Conservation (phyloP, 305 asterid species). For the Fraxinus velutina region DNA sequence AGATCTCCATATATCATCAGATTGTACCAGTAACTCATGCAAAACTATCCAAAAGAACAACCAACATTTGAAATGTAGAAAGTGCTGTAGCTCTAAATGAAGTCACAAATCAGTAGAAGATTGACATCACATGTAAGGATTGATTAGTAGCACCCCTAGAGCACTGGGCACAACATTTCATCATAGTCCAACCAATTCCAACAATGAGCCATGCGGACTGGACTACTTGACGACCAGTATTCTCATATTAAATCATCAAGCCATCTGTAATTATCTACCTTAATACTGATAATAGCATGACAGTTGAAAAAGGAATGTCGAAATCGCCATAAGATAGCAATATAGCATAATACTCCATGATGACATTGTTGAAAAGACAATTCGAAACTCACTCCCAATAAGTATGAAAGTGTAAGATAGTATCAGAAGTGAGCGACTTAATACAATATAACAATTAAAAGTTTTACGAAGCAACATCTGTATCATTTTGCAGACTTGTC, state of each 20-base stretch:
- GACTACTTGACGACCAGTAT: conserved; percentile 6
- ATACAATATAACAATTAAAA: neutral
- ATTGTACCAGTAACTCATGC: neutral
- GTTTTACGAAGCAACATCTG: neutral
- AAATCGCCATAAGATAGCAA: neutral
- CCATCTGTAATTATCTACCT: neutral
- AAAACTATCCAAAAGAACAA: neutral
- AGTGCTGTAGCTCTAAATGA: neutral
- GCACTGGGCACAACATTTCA: neutral
- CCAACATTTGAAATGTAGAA: neutral
- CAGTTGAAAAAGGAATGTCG: neutral
- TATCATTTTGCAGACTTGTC: neutral
- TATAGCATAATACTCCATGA: neutral
- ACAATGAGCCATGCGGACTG: neutral
- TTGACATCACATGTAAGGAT: neutral
- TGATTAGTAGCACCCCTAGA: neutral
- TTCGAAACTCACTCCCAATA: conserved; percentile 6
- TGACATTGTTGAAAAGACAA: neutral
- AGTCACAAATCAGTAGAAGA: neutral
- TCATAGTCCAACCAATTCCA: conserved; percentile 5
- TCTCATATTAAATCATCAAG: neutral
- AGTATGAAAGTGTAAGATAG: neutral
- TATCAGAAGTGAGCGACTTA: neutral
- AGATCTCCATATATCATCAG: neutral
- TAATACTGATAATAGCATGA: neutral